Conservation (phyloP, 2,329 filamentous ascomycete species). For the Scedosporium aurantiacum region DNA sequence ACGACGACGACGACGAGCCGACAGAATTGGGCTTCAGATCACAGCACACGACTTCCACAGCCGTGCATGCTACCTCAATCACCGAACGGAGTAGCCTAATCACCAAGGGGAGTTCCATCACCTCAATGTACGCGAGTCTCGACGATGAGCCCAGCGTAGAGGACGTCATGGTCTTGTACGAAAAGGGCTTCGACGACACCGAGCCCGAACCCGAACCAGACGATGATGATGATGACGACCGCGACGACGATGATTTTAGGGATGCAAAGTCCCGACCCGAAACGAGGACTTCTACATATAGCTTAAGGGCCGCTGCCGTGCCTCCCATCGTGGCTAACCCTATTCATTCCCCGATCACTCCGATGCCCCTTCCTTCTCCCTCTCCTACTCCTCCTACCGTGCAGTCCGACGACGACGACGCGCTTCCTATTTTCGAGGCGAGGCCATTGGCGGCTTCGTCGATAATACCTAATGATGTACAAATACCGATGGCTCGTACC, state of each 20-base stretch:
- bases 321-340: slow-evolving; percentile 15
- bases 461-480: not conserved
- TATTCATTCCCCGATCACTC: not conserved
- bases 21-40: slow-evolving; percentile 43
- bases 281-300: slow-evolving; percentile 25
- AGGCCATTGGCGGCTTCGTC: not conserved
- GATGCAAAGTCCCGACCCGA: slow-evolving; percentile 15
- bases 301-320: not conserved
- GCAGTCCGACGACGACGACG: not conserved
- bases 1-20: slow-evolving; percentile 41
- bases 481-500: not conserved
- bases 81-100: slow-evolving; percentile 75
- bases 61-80: slow-evolving; percentile 47
- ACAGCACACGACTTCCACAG: slow-evolving; percentile 38
- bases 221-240: slow-evolving; percentile 20
- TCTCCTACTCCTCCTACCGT: slow-evolving; percentile 13
- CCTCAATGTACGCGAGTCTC: slow-evolving; percentile 37
- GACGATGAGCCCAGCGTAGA: slow-evolving; percentile 49
- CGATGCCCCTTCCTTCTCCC: not conserved
- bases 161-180: slow-evolving; percentile 62
- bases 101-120: slow-evolving; percentile 68
- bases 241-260: slow-evolving; percentile 12
- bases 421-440: slow-evolving; percentile 14
- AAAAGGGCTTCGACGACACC: slow-evolving; percentile 45
- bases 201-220: slow-evolving; percentile 15